A percentile compares a stretch with the other conserved stretches of the same genome.
Conservation (phyloP, 805 yeast species). For the Nakazawaea wickerhamii region DNA sequence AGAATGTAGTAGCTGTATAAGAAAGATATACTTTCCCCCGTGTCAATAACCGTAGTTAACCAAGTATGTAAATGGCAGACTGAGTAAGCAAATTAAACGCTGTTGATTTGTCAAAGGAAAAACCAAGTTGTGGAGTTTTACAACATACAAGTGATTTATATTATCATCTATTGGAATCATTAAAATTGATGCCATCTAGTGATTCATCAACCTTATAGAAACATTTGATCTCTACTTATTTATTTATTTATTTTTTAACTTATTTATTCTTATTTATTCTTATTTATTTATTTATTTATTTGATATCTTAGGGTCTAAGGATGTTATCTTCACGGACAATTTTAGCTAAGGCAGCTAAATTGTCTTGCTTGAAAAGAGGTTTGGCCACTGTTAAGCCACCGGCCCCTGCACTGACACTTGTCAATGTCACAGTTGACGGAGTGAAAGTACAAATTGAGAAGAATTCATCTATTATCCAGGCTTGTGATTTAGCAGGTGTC, state of each 20-base stretch:
- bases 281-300: conserved; percentile 1
- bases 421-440: conserved; percentile 55
- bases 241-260: background rate
- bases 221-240: background rate
- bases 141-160: too few species aligned
- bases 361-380: background rate
- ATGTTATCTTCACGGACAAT: conserved; percentile 3
- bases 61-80: background rate
- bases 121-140: background rate
- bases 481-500: conserved; percentile 88
- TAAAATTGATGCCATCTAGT: too few species aligned
- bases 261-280: conserved; percentile 1
- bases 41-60: background rate
- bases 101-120: conserved; percentile 1
- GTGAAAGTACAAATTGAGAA: conserved; percentile 73
- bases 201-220: too few species aligned
- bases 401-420: conserved; percentile 1
- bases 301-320: background rate
- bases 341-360: background rate
- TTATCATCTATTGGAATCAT: background rate
- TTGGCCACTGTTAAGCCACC: conserved; percentile 11
- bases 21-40: background rate
- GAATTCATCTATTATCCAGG: conserved; percentile 84
- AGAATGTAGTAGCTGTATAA: background rate
- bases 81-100: conserved; percentile 1